Evolutionary conservation across 208 protist genomes (phyloP).

Genomic region (Leishmania turanica): DNA sequence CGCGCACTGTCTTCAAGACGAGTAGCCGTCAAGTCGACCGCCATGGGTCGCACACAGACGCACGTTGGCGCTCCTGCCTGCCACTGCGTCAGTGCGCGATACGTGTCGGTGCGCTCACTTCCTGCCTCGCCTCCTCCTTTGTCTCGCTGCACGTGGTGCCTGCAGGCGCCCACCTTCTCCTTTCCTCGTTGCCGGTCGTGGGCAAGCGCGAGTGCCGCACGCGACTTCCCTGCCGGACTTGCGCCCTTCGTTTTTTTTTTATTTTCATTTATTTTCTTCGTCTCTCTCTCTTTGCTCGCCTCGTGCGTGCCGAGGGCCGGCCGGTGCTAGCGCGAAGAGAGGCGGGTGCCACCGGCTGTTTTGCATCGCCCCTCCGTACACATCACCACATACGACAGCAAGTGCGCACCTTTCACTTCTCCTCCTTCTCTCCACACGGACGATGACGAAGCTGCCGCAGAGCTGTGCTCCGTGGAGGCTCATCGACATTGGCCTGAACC

Average conservation of each 20-base stretch:
- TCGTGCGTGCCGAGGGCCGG: neutral
- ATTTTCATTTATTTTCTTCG: too few relatives aligned
- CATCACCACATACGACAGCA: neutral
- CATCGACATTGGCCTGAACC: slow-evolving; percentile 90
- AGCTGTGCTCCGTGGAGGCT: slow-evolving; percentile 41
- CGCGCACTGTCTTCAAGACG: neutral
- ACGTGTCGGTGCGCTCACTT: neutral
- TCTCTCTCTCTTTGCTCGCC: neutral
- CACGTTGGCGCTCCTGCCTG: neutral
- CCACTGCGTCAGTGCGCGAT: neutral
- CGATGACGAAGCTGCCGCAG: slow-evolving; percentile 9
- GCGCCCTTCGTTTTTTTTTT: neutral
- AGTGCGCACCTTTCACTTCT: neutral
- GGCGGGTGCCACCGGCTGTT: neutral
- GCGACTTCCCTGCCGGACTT: neutral
- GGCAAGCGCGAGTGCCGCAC: neutral
- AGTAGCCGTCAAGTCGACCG: too few relatives aligned
- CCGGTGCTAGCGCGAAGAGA: neutral
- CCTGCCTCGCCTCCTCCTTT: neutral
- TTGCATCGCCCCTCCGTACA: neutral
- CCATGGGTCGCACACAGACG: neutral
- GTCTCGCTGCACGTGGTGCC: neutral
- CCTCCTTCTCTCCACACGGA: neutral
- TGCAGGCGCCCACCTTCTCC: neutral
- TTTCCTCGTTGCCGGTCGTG: neutral